Base-by-base conservation (phyloP, 2,329 filamentous ascomycete species). In the Fusarium pseudoanthophilum region DNA sequence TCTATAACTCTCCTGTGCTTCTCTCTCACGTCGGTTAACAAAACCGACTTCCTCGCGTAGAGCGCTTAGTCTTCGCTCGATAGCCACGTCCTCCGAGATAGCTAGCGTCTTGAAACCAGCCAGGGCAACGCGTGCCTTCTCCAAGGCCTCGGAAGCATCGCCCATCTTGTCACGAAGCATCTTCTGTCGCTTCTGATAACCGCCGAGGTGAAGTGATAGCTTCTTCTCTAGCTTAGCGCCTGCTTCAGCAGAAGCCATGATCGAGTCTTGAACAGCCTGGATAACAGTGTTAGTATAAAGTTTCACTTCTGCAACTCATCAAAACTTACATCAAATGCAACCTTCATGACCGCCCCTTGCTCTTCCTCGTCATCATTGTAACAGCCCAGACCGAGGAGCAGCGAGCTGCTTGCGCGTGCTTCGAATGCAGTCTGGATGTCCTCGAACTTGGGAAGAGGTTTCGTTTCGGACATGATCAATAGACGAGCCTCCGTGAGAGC, bases 161-260 rank as follows among this genome's bases (percentile, higher is more conserved):
- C 84, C 82, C 71, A 97, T 93, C 84, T 97, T 98, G 68, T 91
- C 88, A 28, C 91, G 89, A 32, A 99, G 87, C 75, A 90, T 91
- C 82, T 95, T 95, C 39, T 94, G 91, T 37, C 96, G 92, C 75
- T 95, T 91, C 80, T 95, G 92, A 83, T 99, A 99, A 20, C 96
- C 96, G 30, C 95, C 95, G 5, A 97, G 90, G 77, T 96, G 92
- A 60, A 97, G 87, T 0, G 88, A 87, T n/a, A 99, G 89, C 83
- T 96, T 98, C 88, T 97, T 97, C 83, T 98, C 95, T 3, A 97
- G 85, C 82, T 95, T 97, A 79, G 94, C 94, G 60, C 93, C 93
- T 64, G 92, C 89, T 76, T 95, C 92, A 6, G 95, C 96, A 0
- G 91, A 90, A 6, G 88, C 85, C 75, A 93, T 88, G 71, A 97